A percentile compares a stretch with the other conserved stretches of the same genome.
Evolutionary conservation across 495 filamentous ascomycete genomes (phyloP).

Genomic region (Penicillium turbatum): DNA sequence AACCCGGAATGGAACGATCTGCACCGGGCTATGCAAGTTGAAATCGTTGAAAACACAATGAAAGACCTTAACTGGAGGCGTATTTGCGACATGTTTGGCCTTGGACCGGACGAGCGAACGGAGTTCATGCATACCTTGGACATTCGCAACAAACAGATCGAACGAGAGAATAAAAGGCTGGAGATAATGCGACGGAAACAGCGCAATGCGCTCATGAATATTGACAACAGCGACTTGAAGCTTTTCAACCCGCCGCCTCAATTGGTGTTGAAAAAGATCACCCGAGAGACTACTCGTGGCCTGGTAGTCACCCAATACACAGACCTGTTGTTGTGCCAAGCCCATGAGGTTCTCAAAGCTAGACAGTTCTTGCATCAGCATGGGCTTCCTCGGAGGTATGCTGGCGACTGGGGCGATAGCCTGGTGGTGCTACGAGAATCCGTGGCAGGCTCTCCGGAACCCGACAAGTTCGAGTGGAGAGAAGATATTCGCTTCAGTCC

Average conservation of each 20-base stretch:
- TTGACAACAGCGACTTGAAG: constrained; percentile 28
- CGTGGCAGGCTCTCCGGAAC: not conserved
- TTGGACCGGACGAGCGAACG: constrained; percentile 21
- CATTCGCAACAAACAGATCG: constrained; percentile 22
- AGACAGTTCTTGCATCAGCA: constrained; percentile 27
- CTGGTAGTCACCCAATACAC: constrained; percentile 5
- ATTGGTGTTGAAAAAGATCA: constrained; percentile 21
- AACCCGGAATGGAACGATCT: constrained; percentile 37
- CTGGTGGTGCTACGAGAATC: constrained; percentile 13
- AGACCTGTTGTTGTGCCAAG: constrained; percentile 27
- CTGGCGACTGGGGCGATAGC: constrained; percentile 33
- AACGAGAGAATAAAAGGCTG: constrained; percentile 27
- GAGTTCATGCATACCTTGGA: constrained; percentile 12
- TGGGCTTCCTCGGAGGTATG: constrained; percentile 23
- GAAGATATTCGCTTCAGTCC: not conserved
- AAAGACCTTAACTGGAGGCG: constrained; percentile 14
- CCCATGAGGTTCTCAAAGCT: constrained; percentile 25
- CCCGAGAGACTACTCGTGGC: constrained; percentile 10
- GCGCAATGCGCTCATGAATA: constrained; percentile 20
- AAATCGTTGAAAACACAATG: constrained; percentile 35
- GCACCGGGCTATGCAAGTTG: constrained; percentile 27
- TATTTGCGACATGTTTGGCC: constrained; percentile 21
- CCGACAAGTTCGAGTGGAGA: constrained; percentile 21
- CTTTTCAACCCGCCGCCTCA: constrained; percentile 15
- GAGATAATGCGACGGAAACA: constrained; percentile 32